A percentile compares a stretch with the other conserved stretches of the same genome.
Evolutionary conservation across 257 asterid species (phyloP).

Genomic region (Dorcoceras hygrometricum): DNA sequence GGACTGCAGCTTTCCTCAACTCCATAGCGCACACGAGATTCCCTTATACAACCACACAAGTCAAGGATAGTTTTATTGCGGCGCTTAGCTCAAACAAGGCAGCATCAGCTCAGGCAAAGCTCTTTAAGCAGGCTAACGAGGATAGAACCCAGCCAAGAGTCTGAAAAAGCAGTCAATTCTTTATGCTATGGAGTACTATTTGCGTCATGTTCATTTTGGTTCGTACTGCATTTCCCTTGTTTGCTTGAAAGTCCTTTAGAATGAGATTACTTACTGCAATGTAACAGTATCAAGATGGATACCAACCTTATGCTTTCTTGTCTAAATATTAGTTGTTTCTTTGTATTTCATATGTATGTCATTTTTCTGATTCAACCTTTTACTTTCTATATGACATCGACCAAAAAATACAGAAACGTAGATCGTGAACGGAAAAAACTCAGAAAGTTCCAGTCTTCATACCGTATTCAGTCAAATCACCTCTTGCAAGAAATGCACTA

Average conservation of each 20-base stretch:
- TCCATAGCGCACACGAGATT: conserved; percentile 63
- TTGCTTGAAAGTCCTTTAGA: conserved; percentile 23
- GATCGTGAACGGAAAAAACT: background rate
- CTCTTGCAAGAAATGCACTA: conserved; percentile 19
- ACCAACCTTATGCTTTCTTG: conserved; percentile 5
- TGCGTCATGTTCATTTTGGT: conserved; percentile 25
- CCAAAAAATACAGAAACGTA: background rate
- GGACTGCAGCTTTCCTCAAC: conserved; percentile 87
- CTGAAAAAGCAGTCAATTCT: conserved; percentile 28
- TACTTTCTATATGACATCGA: background rate
- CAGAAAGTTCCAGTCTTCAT: background rate
- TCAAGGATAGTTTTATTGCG: conserved; percentile 55
- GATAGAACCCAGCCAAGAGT: conserved; percentile 46
- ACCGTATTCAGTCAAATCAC: background rate
- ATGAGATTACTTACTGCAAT: conserved; percentile 29
- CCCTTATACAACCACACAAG: conserved; percentile 72
- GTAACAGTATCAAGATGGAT: conserved; percentile 27
- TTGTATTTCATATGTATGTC: conserved; percentile 5
- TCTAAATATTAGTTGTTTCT: conserved; percentile 11
- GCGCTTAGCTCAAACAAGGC: conserved; percentile 67
- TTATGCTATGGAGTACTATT: conserved; percentile 16
- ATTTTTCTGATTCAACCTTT: background rate
- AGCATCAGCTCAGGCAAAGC: conserved; percentile 72
- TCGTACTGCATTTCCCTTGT: conserved; percentile 20
- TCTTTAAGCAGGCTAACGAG: conserved; percentile 82